Base-by-base conservation (phyloP, 257 asterid species). In the Nicotiana benthamiana region DNA sequence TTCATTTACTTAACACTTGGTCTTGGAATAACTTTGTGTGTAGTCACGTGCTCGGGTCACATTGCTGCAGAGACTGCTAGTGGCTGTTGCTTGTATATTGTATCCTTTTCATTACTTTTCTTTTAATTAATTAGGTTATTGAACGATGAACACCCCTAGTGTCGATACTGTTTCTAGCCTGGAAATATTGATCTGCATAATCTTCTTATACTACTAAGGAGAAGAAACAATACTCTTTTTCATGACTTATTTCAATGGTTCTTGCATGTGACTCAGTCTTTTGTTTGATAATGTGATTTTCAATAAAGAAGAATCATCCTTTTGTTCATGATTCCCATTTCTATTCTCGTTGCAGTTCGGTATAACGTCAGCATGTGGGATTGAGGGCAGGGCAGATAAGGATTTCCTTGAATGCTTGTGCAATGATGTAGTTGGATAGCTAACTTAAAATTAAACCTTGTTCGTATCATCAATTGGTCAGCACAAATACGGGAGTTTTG, bases 11-110 rank as follows among this genome's bases (percentile, higher is more conserved):
- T 93, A 36, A 84, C 79, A 46, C 89, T 89, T 57, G 94, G 93
- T 56, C 75, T 92, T 83, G 97, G 94, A 75, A 80, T 85, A 82
- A 46, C 83, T 81, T 61, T 92, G 83, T 87, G 87, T 51, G 46
- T 87, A 70, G 84, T 92, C 83, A 86, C 90, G 1, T 90, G 93
- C 84, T 84, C 91, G 2, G 97, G 97, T 64, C 93, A 92, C 82
- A 84, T 89, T 81, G 97, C 94, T 67, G 94, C 94, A 1, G 93
- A 89, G 85, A 90, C 94, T 81, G 88, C 89, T 51, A 90, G 87
- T 66, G 93, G 93, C 22, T 90, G 93, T 78, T 92, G 92, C 88
- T 85, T 92, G 62, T 89, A 77, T 82, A 80, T 85, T 34, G 97
- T 92, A 92, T 92, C 97, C 97, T 90, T 81, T 11, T 5, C 15